Conservation (phyloP, 495 filamentous ascomycete species). For the Penicillium dipodomyicola region DNA sequence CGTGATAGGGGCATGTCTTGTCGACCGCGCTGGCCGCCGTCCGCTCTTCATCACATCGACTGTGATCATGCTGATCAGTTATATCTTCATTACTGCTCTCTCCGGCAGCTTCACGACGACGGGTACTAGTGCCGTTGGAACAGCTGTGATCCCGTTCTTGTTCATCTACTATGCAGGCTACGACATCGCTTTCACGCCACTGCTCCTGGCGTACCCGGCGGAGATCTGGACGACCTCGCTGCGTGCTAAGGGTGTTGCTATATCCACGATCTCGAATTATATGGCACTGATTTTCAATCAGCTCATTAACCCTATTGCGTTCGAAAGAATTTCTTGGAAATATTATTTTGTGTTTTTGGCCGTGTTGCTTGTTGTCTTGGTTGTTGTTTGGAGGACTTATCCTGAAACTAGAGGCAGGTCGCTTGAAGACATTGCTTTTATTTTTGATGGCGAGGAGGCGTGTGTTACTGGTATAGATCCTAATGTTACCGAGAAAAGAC, state of each 20-base stretch:
- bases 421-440: constrained; percentile 58
- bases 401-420: constrained; percentile 60
- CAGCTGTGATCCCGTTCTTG: constrained; percentile 54
- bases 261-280: constrained; percentile 55
- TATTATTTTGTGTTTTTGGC: constrained; percentile 59
- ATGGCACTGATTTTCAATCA: constrained; percentile 51
- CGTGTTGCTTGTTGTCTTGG: constrained; percentile 49
- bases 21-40: constrained; percentile 54
- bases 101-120: constrained; percentile 49
- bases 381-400: constrained; percentile 59
- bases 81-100: constrained; percentile 52
- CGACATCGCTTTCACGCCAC: constrained; percentile 55
- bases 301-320: constrained; percentile 55
- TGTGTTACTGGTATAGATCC: not conserved
- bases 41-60: constrained; percentile 53
- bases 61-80: constrained; percentile 51
- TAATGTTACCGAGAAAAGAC: not conserved
- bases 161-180: constrained; percentile 55
- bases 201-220: constrained; percentile 57
- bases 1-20: constrained; percentile 47
- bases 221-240: constrained; percentile 64
- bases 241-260: constrained; percentile 66
- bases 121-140: constrained; percentile 40
- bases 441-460: constrained; percentile 44
- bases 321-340: constrained; percentile 49